phyloP scores from a whole-genome alignment of 1,284 basidiomycete species.

The Singerocomus rubriflavus region DNA sequence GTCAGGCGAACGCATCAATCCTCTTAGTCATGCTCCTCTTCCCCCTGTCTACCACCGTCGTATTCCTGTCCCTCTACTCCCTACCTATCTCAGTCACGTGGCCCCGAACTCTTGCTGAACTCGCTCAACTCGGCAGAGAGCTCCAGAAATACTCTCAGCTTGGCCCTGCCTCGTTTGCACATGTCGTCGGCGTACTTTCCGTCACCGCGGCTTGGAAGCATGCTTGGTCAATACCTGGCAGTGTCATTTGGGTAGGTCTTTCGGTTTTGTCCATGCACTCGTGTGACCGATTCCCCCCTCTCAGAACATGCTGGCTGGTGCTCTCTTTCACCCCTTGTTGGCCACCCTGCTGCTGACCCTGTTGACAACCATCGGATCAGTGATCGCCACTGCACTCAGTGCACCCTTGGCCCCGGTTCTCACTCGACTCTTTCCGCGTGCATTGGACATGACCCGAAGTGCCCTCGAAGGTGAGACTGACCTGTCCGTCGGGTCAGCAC shows the following conservation, averaged over 20 bases:
- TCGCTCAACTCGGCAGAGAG: conserved; percentile 70
- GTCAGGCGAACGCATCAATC: conserved; percentile 60
- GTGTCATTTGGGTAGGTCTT: conserved; percentile 72
- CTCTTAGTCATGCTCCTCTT: conserved; percentile 67
- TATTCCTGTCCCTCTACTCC: conserved; percentile 49
- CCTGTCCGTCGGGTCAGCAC: conserved; percentile 32
- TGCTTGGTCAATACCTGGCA: conserved; percentile 91
- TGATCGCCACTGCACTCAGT: conserved; percentile 74
- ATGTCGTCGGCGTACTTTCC: conserved; percentile 78
- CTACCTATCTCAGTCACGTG: conserved; percentile 73
- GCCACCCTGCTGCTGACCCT: conserved; percentile 77
- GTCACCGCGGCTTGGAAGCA: conserved; percentile 91
- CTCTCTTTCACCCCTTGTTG: conserved; percentile 75
- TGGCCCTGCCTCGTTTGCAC: conserved; percentile 55
- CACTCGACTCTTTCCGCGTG: conserved; percentile 75
- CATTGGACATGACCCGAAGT: conserved; percentile 74
- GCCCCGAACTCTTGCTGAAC: conserved; percentile 71
- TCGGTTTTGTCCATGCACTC: conserved; percentile 12
- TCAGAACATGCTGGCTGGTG: conserved; percentile 87
- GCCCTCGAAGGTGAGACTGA: conserved; percentile 57
- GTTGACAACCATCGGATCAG: conserved; percentile 83
- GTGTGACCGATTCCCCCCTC: conserved; percentile 21
- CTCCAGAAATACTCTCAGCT: conserved; percentile 75
- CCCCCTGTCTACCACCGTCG: conserved; percentile 55
- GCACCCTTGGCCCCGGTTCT: conserved; percentile 84